These are phyloP conservation scores for Aspergillus calidoustus DNA, from an alignment of 2,329 filamentous ascomycete species.

Conservation along the genomic window DNA sequence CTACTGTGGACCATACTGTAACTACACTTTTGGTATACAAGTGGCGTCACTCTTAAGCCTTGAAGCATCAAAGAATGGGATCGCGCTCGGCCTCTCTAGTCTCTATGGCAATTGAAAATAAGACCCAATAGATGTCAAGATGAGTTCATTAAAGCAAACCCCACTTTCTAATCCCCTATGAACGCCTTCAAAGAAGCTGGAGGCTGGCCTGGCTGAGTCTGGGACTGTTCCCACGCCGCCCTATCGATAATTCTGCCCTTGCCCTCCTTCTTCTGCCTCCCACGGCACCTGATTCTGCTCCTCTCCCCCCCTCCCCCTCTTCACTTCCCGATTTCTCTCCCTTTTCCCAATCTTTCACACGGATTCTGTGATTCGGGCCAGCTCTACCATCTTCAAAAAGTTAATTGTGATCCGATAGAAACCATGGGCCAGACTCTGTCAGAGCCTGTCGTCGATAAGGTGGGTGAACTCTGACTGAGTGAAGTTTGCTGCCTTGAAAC, in stretches of 20 bases:
- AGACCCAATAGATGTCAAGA: neutral
- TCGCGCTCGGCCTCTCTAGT: neutral
- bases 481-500: slow-evolving; percentile 18
- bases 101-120: neutral
- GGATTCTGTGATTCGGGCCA: slow-evolving; percentile 20
- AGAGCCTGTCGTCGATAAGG: slow-evolving; percentile 99
- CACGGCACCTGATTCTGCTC: slow-evolving; percentile 24
- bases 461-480: slow-evolving; percentile 53
- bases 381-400: slow-evolving; percentile 16
- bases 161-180: slow-evolving; percentile 8
- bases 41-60: neutral
- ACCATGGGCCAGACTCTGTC: slow-evolving; percentile 99
- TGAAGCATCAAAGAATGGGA: neutral
- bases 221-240: slow-evolving; percentile 26
- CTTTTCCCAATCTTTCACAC: slow-evolving; percentile 14
- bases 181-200: slow-evolving; percentile 3
- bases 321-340: slow-evolving; percentile 11
- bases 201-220: slow-evolving; percentile 15
- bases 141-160: slow-evolving; percentile 3
- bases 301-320: slow-evolving; percentile 32
- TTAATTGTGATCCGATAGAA: slow-evolving; percentile 33
- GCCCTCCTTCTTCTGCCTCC: slow-evolving; percentile 17
- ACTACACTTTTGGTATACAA: neutral
- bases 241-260: slow-evolving; percentile 29
- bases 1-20: neutral